Percentiles rank a stretch among this genome's conserved stretches.
Evolutionary conservation across 148 eudicot species (phyloP).

Genomic region (Bassia scoparia): DNA sequence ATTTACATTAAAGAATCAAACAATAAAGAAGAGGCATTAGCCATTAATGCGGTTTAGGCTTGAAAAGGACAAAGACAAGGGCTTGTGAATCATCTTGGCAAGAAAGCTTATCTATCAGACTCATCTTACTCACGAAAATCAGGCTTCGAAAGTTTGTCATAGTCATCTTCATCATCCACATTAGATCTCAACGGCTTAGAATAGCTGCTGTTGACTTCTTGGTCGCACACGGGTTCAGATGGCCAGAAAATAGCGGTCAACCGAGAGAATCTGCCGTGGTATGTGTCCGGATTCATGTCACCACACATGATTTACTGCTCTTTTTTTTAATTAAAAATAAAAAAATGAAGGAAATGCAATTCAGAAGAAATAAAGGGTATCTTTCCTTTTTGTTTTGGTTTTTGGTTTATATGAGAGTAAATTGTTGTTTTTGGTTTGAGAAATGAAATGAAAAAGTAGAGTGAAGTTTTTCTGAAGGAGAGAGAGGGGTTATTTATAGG

Average conservation of each 20-base stretch:
- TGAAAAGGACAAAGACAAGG: conserved; percentile 37
- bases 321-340: not conserved
- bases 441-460: not conserved
- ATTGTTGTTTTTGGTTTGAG: not conserved
- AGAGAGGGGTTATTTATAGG: conserved; percentile 2
- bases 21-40: too few species aligned
- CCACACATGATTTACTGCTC: conserved; percentile 21
- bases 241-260: conserved; percentile 36
- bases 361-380: too few species aligned
- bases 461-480: too few species aligned
- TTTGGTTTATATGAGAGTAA: not conserved
- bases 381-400: not conserved
- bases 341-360: too few species aligned
- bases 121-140: conserved; percentile 62
- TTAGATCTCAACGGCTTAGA: conserved; percentile 59
- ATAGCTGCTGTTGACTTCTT: conserved; percentile 27
- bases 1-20: too few species aligned
- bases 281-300: too few species aligned
- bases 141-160: conserved; percentile 68
- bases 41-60: too few species aligned
- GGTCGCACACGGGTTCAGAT: conserved; percentile 23
- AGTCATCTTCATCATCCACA: conserved; percentile 36
- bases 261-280: conserved; percentile 17
- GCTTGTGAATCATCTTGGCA: conserved; percentile 24
- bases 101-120: conserved; percentile 26